Conservation (phyloP, 2,329 filamentous ascomycete species). For the Alternaria ventricosa region DNA sequence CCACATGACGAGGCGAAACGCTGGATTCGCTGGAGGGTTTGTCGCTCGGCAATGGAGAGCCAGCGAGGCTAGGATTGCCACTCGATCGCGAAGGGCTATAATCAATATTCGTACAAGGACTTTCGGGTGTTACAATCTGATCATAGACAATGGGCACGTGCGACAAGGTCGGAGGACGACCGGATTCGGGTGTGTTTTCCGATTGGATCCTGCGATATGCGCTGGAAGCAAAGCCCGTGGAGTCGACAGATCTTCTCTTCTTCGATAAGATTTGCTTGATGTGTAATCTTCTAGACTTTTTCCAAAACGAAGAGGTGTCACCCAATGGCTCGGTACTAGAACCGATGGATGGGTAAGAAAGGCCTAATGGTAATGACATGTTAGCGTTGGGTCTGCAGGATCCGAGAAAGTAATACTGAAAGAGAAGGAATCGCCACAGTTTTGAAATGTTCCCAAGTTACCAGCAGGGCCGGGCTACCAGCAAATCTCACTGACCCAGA, state of each 20-base stretch:
- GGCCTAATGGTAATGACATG: slow-evolving; percentile 50
- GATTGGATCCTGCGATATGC: slow-evolving; percentile 32
- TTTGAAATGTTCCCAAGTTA: slow-evolving; percentile 40
- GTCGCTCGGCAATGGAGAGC: slow-evolving; percentile 34
- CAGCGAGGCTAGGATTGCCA: slow-evolving; percentile 36
- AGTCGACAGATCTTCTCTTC: slow-evolving; percentile 36
- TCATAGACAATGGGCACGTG: slow-evolving; percentile 56
- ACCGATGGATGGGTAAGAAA: slow-evolving; percentile 45
- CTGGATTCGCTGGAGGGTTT: slow-evolving; percentile 42
- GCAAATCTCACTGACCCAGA: slow-evolving; percentile 25
- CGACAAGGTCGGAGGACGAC: slow-evolving; percentile 30
- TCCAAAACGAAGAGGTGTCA: slow-evolving; percentile 42
- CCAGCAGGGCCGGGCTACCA: slow-evolving; percentile 42
- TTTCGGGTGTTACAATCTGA: slow-evolving; percentile 43
- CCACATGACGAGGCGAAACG: slow-evolving; percentile 54
- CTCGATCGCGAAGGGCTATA: slow-evolving; percentile 43
- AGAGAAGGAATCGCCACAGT: slow-evolving; percentile 34
- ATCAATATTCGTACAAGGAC: slow-evolving; percentile 44
- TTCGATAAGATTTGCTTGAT: slow-evolving; percentile 37
- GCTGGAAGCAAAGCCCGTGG: slow-evolving; percentile 37
- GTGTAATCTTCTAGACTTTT: slow-evolving; percentile 37
- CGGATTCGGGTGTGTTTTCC: slow-evolving; percentile 23
- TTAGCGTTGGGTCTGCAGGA: slow-evolving; percentile 38
- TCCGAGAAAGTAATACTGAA: slow-evolving; percentile 26
- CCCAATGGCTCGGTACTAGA: slow-evolving; percentile 44